Base-by-base conservation (phyloP, 345 rosid genomes). In the Eutrema yunnanense region DNA sequence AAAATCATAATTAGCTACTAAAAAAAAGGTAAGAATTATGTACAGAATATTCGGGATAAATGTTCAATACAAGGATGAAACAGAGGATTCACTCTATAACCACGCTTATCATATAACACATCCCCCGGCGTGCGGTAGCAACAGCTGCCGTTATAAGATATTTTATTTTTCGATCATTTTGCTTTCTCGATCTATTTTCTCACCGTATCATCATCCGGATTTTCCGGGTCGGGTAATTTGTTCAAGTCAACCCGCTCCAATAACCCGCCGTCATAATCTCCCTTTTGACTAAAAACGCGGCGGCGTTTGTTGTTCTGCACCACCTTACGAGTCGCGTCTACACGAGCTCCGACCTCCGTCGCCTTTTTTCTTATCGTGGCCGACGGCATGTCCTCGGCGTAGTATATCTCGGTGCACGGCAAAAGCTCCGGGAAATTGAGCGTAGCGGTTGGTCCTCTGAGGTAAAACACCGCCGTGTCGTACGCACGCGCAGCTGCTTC, bases 401-500 rank as follows among this genome's bases (percentile, higher is more conserved):
- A 30, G 60, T 52, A 67, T 27, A 65, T 64, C 14, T 67, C 52
- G 26, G 81, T 86, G 36, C 81, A 89, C n/a, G 76, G 81, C 47
- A 84, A 22, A 71, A 80, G 74, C 77, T 89, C 96, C 2, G 98
- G 98, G 73, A 90, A 93, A 43, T 93, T 93, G 34, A 90, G 81
- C 55, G 38, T 62, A 3, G 96, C 97, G 2, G 91, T 85, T 1
- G 97, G 96, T 0, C 98, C 98, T 42, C 98, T 75, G 42, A 93
- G 84, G 82, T 86, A 86, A 57, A 83, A 90, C 4, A 93, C 96
- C 12, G 97, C 96, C 64, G 96, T 93, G 84, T 90, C 98, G 72
- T 93, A 93, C 48, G 98, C 98, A 33, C 98, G 72, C 1, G 98
- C 98, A 36, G 98, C 98, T 9, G 98, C 98, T 5, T 90, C 83